Conservation (phyloP, 2,329 filamentous ascomycete species). For the Thielaviopsis ethacetica region DNA sequence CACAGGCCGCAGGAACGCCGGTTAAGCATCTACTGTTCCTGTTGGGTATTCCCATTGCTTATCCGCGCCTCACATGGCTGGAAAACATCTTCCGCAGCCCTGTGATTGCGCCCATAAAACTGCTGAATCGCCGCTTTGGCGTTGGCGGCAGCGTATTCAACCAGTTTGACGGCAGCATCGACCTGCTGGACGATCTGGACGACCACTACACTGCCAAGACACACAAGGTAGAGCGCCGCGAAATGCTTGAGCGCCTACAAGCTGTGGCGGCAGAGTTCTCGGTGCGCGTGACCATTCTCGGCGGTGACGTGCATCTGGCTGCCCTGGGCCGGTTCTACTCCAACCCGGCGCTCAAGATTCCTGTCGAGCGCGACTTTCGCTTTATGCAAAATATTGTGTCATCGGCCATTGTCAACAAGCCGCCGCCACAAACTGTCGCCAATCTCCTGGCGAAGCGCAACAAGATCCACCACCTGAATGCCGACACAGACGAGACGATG, state of each 20-base stretch:
- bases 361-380: constrained; percentile 68
- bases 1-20: constrained; percentile 48
- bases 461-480: constrained; percentile 55
- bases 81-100: constrained; percentile 84
- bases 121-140: constrained; percentile 81
- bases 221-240: constrained; percentile 75
- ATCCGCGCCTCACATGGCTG: constrained; percentile 87
- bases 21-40: constrained; percentile 81
- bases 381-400: constrained; percentile 94
- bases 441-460: constrained; percentile 85
- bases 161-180: constrained; percentile 82
- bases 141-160: constrained; percentile 78
- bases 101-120: constrained; percentile 72
- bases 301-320: constrained; percentile 85
- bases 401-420: constrained; percentile 91
- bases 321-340: constrained; percentile 91
- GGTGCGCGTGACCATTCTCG: constrained; percentile 77
- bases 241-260: constrained; percentile 68
- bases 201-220: constrained; percentile 90
- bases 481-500: constrained; percentile 77
- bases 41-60: constrained; percentile 73
- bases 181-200: constrained; percentile 82
- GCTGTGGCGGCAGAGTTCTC: constrained; percentile 71
- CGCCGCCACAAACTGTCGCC: constrained; percentile 71
- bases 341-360: constrained; percentile 61